Percentiles rank a stretch among this genome's conserved stretches.
These are phyloP conservation scores for Colletotrichum aenigma DNA, from an alignment of 2,329 filamentous ascomycete species.

Conservation along the genomic window DNA sequence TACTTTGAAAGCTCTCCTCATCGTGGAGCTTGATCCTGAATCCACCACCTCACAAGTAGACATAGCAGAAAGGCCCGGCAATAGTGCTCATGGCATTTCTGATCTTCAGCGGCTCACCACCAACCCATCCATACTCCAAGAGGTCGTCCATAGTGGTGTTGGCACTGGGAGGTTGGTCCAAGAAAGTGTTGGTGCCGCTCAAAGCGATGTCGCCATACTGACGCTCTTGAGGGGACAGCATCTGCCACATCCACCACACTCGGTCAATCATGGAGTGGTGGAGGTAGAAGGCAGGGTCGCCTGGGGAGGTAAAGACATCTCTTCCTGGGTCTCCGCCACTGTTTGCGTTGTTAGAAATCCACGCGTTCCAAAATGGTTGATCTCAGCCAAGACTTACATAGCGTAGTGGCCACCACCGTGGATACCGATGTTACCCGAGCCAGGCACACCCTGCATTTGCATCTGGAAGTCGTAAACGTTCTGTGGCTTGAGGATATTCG, in stretches of 20 bases:
- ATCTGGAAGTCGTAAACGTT: conserved; percentile 48
- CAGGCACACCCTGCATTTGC: conserved; percentile 43
- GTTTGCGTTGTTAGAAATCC: neutral
- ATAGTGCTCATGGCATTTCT: conserved; percentile 29
- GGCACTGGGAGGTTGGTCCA: conserved; percentile 1
- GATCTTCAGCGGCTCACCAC: conserved; percentile 23
- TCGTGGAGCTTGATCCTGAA: neutral
- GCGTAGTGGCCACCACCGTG: conserved; percentile 18
- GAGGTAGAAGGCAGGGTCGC: conserved; percentile 38
- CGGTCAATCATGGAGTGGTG: conserved; percentile 34
- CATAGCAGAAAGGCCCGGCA: conserved; percentile 31
- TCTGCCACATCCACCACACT: conserved; percentile 26
- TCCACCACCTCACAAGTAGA: conserved; percentile 18
- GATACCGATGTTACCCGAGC: conserved; percentile 30
- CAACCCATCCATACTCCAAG: conserved; percentile 18
- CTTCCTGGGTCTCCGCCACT: conserved; percentile 41
- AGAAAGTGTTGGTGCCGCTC: conserved; percentile 1
- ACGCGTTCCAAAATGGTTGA: rapidly evolving
- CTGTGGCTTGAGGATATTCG: conserved; percentile 39
- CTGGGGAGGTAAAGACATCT: conserved; percentile 43
- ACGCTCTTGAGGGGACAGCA: conserved; percentile 24
- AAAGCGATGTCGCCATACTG: conserved; percentile 26
- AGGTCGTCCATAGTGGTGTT: conserved; percentile 17
- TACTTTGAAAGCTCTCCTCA: neutral
- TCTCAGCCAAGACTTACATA: neutral